A percentile compares a stretch with the other conserved stretches of the same genome.
phyloP scores from a whole-genome alignment of 495 filamentous ascomycete species.

The Hyaloscypha variabilis region DNA sequence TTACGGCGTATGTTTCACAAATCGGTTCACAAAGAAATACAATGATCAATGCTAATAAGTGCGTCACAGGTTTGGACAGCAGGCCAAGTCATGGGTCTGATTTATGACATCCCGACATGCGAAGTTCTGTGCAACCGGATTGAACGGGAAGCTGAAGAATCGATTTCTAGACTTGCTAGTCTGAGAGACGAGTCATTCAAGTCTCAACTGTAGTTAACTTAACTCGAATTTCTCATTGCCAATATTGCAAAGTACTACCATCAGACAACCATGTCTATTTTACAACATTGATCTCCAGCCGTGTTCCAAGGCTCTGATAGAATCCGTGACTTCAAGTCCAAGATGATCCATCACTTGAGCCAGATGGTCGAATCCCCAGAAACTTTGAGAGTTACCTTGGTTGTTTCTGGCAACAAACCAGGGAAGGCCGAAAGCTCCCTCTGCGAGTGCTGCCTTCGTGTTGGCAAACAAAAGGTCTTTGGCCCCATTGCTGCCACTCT shows the following conservation, averaged over 20 bases:
- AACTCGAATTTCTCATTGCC: no score
- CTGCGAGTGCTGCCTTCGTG: constrained; percentile 58
- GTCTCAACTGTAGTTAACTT: no score
- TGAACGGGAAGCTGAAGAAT: constrained; percentile 62
- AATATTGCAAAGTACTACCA: no score
- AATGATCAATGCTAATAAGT: constrained; percentile 26
- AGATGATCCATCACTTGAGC: constrained; percentile 66
- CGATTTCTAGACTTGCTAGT: no score
- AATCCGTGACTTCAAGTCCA: no score
- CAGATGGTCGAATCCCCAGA: constrained; percentile 75
- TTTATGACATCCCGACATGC: constrained; percentile 67
- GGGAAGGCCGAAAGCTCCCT: constrained; percentile 72
- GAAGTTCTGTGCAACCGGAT: constrained; percentile 55
- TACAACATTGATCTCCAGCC: no score
- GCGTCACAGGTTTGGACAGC: constrained; percentile 68
- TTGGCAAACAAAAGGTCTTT: constrained; percentile 56
- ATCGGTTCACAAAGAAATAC: neutral
- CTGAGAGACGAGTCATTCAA: no score
- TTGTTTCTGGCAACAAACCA: constrained; percentile 69
- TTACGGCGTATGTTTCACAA: constrained; percentile 71
- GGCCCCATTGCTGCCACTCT: constrained; percentile 45
- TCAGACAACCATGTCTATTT: no score
- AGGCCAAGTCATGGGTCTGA: constrained; percentile 67
- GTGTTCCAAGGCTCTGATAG: no score
- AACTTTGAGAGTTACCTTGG: constrained; percentile 60